A percentile compares a stretch with the other conserved stretches of the same genome.
Evolutionary conservation across 441 rosid species (phyloP).

Genomic region (Monsonia emarginata): DNA sequence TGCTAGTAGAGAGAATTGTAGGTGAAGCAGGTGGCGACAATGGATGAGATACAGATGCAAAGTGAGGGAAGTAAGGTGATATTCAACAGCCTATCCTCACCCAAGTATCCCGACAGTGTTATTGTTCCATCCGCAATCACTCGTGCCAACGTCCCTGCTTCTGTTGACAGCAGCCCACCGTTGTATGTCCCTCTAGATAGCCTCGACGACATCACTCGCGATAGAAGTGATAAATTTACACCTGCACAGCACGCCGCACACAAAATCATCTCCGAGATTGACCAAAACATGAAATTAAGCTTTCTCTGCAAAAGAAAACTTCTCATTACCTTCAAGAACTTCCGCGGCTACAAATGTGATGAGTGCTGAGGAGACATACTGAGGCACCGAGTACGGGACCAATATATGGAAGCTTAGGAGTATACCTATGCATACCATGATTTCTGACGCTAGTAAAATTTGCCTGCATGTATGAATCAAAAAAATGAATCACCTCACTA

Average conservation of each 20-base stretch:
- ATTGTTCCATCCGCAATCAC: conserved; percentile 49
- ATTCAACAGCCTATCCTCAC: conserved; percentile 34
- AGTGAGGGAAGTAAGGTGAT: conserved; percentile 38
- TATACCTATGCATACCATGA: conserved; percentile 38
- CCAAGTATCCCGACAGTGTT: conserved; percentile 40
- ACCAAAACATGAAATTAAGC: background rate
- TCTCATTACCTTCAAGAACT: conserved; percentile 47
- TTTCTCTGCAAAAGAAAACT: background rate
- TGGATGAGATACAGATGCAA: conserved; percentile 32
- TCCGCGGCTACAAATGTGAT: conserved; percentile 41
- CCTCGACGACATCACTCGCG: conserved; percentile 47
- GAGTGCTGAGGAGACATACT: conserved; percentile 36
- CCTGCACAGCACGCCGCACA: conserved; percentile 25
- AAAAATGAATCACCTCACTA: background rate
- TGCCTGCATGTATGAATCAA: conserved; percentile 36
- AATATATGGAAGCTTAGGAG: conserved; percentile 35
- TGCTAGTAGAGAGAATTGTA: conserved; percentile 33
- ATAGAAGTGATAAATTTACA: conserved; percentile 39
- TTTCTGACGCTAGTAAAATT: conserved; percentile 39
- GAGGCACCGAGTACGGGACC: conserved; percentile 33
- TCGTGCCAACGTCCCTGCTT: conserved; percentile 48
- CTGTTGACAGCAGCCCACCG: conserved; percentile 47
- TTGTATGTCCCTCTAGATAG: conserved; percentile 47
- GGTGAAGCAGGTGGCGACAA: conserved; percentile 33
- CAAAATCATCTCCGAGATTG: background rate